Percentiles rank a stretch among this genome's conserved stretches.
phyloP scores from a whole-genome alignment of 306 rosid species.

The Biancaea sappan region DNA sequence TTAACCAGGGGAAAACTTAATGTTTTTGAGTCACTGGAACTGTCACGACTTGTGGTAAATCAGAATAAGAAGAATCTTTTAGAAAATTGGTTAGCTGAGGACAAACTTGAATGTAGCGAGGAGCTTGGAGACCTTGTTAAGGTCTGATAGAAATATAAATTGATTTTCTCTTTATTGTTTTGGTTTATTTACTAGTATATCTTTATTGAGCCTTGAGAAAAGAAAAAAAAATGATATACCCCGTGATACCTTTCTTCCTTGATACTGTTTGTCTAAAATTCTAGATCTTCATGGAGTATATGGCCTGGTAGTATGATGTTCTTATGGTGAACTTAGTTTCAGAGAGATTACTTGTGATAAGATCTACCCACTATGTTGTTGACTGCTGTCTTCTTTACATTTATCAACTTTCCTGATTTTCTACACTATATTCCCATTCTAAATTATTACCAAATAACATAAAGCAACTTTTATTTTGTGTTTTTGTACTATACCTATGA shows the following conservation, averaged over 20 bases:
- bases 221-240: conserved; percentile 12
- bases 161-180: not conserved
- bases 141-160: conserved; percentile 49
- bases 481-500: not conserved
- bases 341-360: not conserved
- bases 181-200: too few species aligned
- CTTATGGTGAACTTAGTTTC: not conserved
- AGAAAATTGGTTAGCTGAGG: conserved; percentile 98
- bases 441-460: not conserved
- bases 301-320: not conserved
- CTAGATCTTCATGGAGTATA: not conserved
- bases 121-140: conserved; percentile 98
- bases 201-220: not conserved
- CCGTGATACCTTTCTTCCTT: not conserved
- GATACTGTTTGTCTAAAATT: not conserved
- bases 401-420: not conserved
- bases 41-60: conserved; percentile 92
- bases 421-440: not conserved
- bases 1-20: conserved; percentile 91
- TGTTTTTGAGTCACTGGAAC: conserved; percentile 82
- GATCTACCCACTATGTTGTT: not conserved
- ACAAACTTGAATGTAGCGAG: conserved; percentile 95
- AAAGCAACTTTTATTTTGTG: not conserved
- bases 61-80: conserved; percentile 93
- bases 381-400: not conserved